Conservation (phyloP, 805 yeast genomes). For the Blastobotrys chiropterorum region DNA sequence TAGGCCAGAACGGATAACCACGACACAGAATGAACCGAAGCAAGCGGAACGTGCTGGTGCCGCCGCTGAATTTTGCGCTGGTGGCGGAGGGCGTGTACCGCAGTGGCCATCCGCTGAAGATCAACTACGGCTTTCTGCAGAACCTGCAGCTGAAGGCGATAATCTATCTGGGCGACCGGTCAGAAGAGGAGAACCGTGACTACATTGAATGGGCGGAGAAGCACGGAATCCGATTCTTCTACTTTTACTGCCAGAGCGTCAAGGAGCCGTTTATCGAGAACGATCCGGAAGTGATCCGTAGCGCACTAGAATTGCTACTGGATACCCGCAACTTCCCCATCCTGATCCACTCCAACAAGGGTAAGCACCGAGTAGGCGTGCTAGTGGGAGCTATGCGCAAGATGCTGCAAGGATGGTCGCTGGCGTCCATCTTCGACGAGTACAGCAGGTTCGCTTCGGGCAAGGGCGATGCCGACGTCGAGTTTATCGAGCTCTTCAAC, state of each 20-base stretch:
- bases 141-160: constrained; percentile 70
- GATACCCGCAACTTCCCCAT: constrained; percentile 71
- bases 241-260: constrained; percentile 63
- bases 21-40: not conserved
- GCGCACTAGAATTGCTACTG: constrained; percentile 29
- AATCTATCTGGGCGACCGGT: constrained; percentile 51
- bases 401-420: constrained; percentile 84
- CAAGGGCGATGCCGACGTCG: constrained; percentile 86
- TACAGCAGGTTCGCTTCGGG: constrained; percentile 90
- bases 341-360: constrained; percentile 87
- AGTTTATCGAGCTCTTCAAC: constrained; percentile 78
- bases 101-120: constrained; percentile 89
- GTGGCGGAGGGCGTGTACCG: constrained; percentile 86
- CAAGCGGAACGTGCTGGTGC: constrained; percentile 40
- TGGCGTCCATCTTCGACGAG: constrained; percentile 89
- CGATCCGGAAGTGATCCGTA: constrained; percentile 50
- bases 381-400: constrained; percentile 87
- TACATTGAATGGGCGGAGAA: constrained; percentile 63
- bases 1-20: too few relatives aligned
- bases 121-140: constrained; percentile 72
- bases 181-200: constrained; percentile 46
- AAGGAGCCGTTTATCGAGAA: constrained; percentile 64
- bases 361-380: constrained; percentile 94
- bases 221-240: constrained; percentile 49
- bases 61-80: constrained; percentile 85